These are phyloP conservation scores for Mentha longifolia DNA, from an alignment of 257 asterid species.

Conservation along the genomic window DNA sequence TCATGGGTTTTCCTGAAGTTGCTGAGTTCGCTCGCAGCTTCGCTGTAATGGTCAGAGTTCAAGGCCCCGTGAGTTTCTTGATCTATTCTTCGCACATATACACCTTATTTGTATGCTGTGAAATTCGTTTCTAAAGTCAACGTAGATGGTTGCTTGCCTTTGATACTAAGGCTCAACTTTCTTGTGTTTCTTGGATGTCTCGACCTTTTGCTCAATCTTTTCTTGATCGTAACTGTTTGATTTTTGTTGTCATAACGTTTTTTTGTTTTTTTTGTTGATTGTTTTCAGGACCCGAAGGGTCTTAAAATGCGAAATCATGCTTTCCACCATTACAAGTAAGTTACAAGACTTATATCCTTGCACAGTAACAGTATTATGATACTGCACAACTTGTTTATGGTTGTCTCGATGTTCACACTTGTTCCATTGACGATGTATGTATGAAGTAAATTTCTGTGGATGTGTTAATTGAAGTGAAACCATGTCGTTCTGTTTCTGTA, in stretches of 20 bases:
- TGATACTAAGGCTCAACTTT: neutral
- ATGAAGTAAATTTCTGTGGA: conserved; percentile 37
- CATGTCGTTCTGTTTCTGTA: conserved; percentile 34
- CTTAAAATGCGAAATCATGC: conserved; percentile 94
- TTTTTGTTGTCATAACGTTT: conserved; percentile 11
- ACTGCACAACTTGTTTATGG: neutral
- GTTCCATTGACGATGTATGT: neutral
- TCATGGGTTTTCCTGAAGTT: conserved; percentile 79
- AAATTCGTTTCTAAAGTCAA: neutral
- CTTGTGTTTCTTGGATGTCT: neutral
- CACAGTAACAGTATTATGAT: neutral
- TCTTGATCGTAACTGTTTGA: neutral
- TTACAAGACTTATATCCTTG: neutral
- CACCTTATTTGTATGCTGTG: neutral
- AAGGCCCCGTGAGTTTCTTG: conserved; percentile 83
- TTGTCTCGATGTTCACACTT: conserved; percentile 9
- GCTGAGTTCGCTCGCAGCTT: conserved; percentile 83
- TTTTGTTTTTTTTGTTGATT: conserved; percentile 1
- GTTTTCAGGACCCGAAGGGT: conserved; percentile 92
- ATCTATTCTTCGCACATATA: conserved; percentile 1
- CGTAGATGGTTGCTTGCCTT: neutral
- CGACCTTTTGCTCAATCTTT: neutral
- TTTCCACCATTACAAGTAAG: conserved; percentile 89
- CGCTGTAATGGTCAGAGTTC: conserved; percentile 93
- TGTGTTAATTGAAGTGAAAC: conserved; percentile 6